phyloP scores from a whole-genome alignment of 2,329 filamentous ascomycete genomes.

The Diaporthe helianthi region DNA sequence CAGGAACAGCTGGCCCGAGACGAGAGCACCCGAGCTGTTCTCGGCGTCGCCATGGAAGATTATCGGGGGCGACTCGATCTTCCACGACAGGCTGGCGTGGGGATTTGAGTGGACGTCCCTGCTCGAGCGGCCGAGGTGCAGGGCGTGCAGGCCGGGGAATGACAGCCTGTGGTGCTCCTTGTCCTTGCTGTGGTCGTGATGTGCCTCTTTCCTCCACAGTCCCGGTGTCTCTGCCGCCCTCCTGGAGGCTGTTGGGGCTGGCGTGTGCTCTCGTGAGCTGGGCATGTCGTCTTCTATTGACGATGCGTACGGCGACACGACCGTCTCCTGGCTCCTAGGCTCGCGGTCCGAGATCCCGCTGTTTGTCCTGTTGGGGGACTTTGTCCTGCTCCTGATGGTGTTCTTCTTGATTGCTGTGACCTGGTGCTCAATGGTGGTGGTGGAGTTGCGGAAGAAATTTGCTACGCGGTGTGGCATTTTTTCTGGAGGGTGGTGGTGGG shows the following conservation, averaged over 20 bases:
- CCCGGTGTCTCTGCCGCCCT: slow-evolving; percentile 38
- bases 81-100: slow-evolving; percentile 57
- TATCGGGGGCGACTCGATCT: slow-evolving; percentile 85
- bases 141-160: slow-evolving; percentile 50
- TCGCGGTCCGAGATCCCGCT: slow-evolving; percentile 34
- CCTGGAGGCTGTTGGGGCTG: slow-evolving; percentile 36
- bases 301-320: slow-evolving; percentile 45
- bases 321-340: slow-evolving; percentile 43
- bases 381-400: slow-evolving; percentile 43
- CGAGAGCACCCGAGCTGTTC: slow-evolving; percentile 80
- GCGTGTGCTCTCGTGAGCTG: slow-evolving; percentile 36
- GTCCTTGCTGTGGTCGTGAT: slow-evolving; percentile 34
- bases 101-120: slow-evolving; percentile 50
- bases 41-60: slow-evolving; percentile 80
- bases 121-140: slow-evolving; percentile 51
- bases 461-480: slow-evolving; percentile 65
- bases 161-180: slow-evolving; percentile 45
- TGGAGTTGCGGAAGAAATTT: slow-evolving; percentile 64
- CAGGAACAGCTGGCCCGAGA: slow-evolving; percentile 83
- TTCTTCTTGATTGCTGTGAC: slow-evolving; percentile 58
- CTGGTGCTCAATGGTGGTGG: slow-evolving; percentile 52
- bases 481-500: slow-evolving; percentile 15
- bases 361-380: slow-evolving; percentile 41
- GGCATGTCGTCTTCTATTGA: slow-evolving; percentile 47
- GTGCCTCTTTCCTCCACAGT: slow-evolving; percentile 25